Evolutionary conservation across 352 stramenopile genomes (phyloP), one percentile per base, ranked within the genome.

Genomic region (Phytopythium sindhum): DNA sequence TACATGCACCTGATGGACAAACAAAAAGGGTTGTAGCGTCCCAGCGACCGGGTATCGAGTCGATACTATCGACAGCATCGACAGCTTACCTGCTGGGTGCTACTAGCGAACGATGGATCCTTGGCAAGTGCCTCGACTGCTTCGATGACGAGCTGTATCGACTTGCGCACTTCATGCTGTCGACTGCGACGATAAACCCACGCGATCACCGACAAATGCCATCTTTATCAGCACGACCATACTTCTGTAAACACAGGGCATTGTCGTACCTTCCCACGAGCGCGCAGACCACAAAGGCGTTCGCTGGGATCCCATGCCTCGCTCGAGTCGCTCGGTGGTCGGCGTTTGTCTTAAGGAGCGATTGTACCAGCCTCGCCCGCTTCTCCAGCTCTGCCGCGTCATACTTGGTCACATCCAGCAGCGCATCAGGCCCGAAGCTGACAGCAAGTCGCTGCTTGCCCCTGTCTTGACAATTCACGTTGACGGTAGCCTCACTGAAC

Each of bases 251-350:
- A 31, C 17, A 47, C 64, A 37, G 15, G 17, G 14, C 6, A 17
- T 11, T 23, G 4, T 23, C 58, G 24, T 64, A 89, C 83, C 83
- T 91, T 57, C 84, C 84, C 48, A 89, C 74, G 21, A 92, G 73
- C 3, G 80, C 81, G 52, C 79, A 89, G 21, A 92, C 75, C 14
- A 84, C 54, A n/a, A 86, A 74, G 4, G 73, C 77, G 50, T 84
- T 62, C 1, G 4, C 0, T 11, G 78, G 63, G 19, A 88, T 63
- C 1, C 62, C 68, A n/a, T 69, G 35, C 0, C 66, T 45, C 37
- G 69, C 45, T 60, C 76, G 64, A 28, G 59, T 44, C 61, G 5
- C 15, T 23, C 12, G 24, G 55, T 45, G 7, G 45, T 35, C 76
- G 57, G 15, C 59, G 57, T 11, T 65, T 56, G 6, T 66, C 17